Base-by-base conservation (phyloP, 2,329 filamentous ascomycete species). In the Aureobasidium zeae region DNA sequence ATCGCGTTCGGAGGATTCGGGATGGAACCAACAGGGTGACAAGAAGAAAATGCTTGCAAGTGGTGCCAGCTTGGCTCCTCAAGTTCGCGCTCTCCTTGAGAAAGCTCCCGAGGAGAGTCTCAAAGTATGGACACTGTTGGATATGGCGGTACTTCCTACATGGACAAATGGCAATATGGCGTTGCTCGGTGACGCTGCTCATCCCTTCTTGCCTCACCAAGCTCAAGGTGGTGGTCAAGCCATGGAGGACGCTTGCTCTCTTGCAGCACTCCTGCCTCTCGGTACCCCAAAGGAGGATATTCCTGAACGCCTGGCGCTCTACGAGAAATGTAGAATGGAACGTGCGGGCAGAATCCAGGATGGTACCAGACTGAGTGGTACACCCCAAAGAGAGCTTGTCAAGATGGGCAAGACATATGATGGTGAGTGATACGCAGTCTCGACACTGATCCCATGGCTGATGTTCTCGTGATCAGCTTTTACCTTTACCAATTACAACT, bases 191-290 rank as follows among this genome's bases (percentile, higher is more conserved):
- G 80, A 84, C 54, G 77, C 80, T 0, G 80, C 77, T 0, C 80
- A 85, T 55, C 78, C 80, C 0, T 82, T 83, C 52, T 62, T 78
- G 0, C 80, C 78, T 11, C 72, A 77, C 48, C 74, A 77, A 58
- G 77, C 71, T 0, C 76, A 80, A 54, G 79, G 78, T 2, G 79
- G 71, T 7, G 77, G 63, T 0, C 66, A 74, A 45, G 80, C 81
- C 0, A 81, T 84, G 31, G 80, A 85, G 55, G 81, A 85, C 49
- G 79, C 72, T 0, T 73, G 72, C 0, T 70, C 77, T 0, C 55
- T 85, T 0, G 70, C 67, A 1, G 70, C 72, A 1, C 64, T 84
- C 5, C 62, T 84, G 0, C 69, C 71, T 0, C 49, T 51, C 0
- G 70, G 68, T 0, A 71, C 71, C 0, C 45, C 54, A 0, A 48